Evolutionary conservation across 2,329 filamentous ascomycete genomes (phyloP).

Genomic region (Aureobasidium melanogenum): DNA sequence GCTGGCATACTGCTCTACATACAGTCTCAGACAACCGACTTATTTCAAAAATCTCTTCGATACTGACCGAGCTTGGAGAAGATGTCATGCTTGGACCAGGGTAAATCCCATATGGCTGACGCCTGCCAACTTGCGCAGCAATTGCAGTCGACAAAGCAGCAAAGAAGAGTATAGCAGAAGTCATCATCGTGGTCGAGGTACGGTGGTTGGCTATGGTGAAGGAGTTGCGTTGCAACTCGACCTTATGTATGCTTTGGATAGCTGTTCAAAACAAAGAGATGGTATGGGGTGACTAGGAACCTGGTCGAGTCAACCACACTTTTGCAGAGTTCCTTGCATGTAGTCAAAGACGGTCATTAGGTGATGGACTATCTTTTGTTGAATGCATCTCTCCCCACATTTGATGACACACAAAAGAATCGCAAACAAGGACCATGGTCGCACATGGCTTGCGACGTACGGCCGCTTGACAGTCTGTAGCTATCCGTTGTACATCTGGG

Average conservation of each 20-base stretch:
- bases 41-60: background rate
- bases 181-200: background rate
- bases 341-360: background rate
- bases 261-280: background rate
- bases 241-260: background rate
- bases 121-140: background rate
- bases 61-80: background rate
- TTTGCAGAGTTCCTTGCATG: background rate
- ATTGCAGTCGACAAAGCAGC: background rate
- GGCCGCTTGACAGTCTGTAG: background rate
- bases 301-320: background rate
- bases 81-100: background rate
- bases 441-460: background rate
- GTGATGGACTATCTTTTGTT: background rate
- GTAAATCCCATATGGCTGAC: constrained; percentile 1
- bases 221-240: background rate
- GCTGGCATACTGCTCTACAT: background rate
- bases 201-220: background rate
- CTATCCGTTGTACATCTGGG: background rate
- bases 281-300: background rate
- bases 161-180: background rate
- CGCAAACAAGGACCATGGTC: background rate
- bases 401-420: background rate
- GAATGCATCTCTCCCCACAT: background rate
- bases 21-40: background rate